phyloP scores from a whole-genome alignment of 2,329 filamentous ascomycete species.

The Talaromyces islandicus region DNA sequence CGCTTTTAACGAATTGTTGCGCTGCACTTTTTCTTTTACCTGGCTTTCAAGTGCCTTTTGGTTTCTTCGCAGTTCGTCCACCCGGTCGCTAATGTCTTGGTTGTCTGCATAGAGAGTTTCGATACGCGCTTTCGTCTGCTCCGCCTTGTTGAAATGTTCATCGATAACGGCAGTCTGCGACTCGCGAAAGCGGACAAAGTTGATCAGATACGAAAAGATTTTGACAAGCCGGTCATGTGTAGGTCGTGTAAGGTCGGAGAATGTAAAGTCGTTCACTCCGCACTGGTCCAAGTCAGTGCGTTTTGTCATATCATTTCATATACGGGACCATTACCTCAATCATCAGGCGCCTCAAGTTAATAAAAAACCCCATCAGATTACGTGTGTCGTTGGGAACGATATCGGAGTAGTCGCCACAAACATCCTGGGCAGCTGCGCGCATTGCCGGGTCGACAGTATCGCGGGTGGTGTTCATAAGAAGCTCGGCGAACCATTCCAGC shows the following conservation, averaged over 20 bases:
- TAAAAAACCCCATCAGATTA: conserved; percentile 94
- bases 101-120: conserved; percentile 81
- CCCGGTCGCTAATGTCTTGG: conserved; percentile 72
- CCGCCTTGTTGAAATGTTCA: conserved; percentile 85
- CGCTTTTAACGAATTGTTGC: conserved; percentile 82
- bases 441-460: conserved; percentile 93
- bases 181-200: conserved; percentile 95
- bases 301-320: neutral
- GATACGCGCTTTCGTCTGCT: conserved; percentile 79
- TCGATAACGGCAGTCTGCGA: conserved; percentile 86
- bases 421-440: conserved; percentile 81
- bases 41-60: conserved; percentile 74
- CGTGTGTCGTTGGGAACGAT: conserved; percentile 80
- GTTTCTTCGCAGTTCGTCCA: conserved; percentile 76
- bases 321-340: conserved; percentile 47
- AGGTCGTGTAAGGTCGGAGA: conserved; percentile 84
- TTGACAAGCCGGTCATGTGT: conserved; percentile 86
- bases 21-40: conserved; percentile 74
- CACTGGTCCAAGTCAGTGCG: conserved; percentile 48
- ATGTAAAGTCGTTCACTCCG: conserved; percentile 88
- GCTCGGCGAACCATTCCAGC: conserved; percentile 94
- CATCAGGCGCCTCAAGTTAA: conserved; percentile 71
- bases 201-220: conserved; percentile 97
- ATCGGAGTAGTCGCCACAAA: conserved; percentile 78
- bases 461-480: conserved; percentile 87